Evolutionary conservation across 208 protist species (phyloP), one percentile per base, ranked within the genome.

Genomic region (Leishmania aethiopica): DNA sequence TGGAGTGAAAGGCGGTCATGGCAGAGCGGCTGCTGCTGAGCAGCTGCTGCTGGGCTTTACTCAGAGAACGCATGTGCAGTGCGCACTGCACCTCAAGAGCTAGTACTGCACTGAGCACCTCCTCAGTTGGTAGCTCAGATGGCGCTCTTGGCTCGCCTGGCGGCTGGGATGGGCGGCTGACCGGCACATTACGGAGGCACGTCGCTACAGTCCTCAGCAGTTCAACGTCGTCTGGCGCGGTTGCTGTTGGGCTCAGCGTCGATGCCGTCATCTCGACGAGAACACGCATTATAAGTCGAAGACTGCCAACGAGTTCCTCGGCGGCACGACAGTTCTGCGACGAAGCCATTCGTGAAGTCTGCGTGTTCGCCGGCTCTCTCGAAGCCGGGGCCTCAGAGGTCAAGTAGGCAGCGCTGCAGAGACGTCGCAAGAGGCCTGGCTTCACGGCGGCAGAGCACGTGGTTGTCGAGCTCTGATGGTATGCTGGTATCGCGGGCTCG

Each of bases 141-240:
- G 15, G 25, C 28, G 32, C 15, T 40, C 47, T 40, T n/a, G 19
- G 51, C n/a, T 22, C 60, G 11, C 11, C 59, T 40, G 49, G 35
- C 11, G 49, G 11, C 7, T 70, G 53, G 28, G 70, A 22, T 32
- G 71, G 53, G 37, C 32, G 8, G 28, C 25, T 57, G n/a, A 67
- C 25, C 28, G 82, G 82, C 62, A 85, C 82, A 45, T 79, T 79
- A 22, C 82, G 77, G 35, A 85, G 47, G 32, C 82, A 85, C 17
- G 82, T 85, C 19, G 82, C 82, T 3, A 85, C 82, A 7, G 45
- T 59, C 17, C 82, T 78, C 32, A 85, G 73, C 15, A 85, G 77
- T 73, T 85, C 77, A 15, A 66, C 82, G 32, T 82, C 79, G 40
- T 35, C 55, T 47, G 78, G 51, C 37, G 22, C 35, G 7, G 47